Conservation (phyloP, 352 stramenopile species). For the Pythium brachiatum region DNA sequence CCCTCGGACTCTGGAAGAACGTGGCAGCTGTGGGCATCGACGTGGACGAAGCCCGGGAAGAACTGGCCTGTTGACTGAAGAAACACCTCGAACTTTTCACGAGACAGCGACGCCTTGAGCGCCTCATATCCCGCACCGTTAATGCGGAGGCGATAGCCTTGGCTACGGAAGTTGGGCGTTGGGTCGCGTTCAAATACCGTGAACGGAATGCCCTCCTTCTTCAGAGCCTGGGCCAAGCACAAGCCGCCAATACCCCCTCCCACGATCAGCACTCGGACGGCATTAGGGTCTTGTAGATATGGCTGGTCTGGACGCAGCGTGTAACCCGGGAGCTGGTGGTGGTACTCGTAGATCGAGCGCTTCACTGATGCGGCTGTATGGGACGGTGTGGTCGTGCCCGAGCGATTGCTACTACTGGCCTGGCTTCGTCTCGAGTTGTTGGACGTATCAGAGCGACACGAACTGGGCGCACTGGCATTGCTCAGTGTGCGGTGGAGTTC, state of each 20-base stretch:
- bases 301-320: not conserved
- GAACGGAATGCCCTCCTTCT: slow-evolving; percentile 59
- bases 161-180: slow-evolving; percentile 55
- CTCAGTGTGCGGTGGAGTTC: slow-evolving; percentile 18
- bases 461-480: slow-evolving; percentile 14
- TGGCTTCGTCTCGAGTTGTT: slow-evolving; percentile 6
- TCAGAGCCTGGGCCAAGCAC: slow-evolving; percentile 58
- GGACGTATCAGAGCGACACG: slow-evolving; percentile 17
- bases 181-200: slow-evolving; percentile 66
- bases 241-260: slow-evolving; percentile 56
- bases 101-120: slow-evolving; percentile 42
- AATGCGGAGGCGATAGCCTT: slow-evolving; percentile 63
- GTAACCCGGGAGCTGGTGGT: slow-evolving; percentile 9
- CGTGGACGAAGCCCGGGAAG: slow-evolving; percentile 42
- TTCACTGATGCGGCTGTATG: not conserved
- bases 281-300: not conserved
- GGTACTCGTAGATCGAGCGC: slow-evolving; percentile 14
- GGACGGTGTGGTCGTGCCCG: slow-evolving; percentile 1
- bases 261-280: slow-evolving; percentile 26
- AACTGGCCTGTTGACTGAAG: slow-evolving; percentile 51
- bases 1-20: not conserved
- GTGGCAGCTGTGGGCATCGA: slow-evolving; percentile 40
- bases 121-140: slow-evolving; percentile 58
- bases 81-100: slow-evolving; percentile 58
- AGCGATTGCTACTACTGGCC: not conserved